Conservation (phyloP, 2,329 filamentous ascomycete species). For the Dichotomopilus funicola region DNA sequence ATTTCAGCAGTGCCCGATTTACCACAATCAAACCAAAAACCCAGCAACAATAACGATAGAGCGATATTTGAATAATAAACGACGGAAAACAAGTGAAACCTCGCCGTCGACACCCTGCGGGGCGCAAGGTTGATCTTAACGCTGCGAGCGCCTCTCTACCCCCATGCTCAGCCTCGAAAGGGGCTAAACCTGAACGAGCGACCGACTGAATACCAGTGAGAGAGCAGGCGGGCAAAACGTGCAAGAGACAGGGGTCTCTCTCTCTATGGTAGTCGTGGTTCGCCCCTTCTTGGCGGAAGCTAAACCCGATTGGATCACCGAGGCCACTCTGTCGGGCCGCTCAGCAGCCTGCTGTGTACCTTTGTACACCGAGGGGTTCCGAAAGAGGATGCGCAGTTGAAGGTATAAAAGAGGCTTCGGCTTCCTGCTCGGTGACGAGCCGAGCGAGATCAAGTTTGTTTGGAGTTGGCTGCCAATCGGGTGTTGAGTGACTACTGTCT, state of each 20-base stretch:
- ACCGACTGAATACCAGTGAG: slow-evolving; percentile 16
- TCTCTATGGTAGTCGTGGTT: background rate
- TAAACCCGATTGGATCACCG: slow-evolving; percentile 8
- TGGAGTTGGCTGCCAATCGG: background rate
- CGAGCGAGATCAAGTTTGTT: background rate
- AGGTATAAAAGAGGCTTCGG: background rate
- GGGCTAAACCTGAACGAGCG: slow-evolving; percentile 23
- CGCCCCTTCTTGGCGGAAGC: slow-evolving; percentile 6
- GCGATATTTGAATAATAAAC: too few species aligned
- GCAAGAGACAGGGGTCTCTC: slow-evolving; percentile 1
- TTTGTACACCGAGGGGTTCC: slow-evolving; percentile 9
- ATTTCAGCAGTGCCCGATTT: background rate
- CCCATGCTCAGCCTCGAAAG: slow-evolving; percentile 16
- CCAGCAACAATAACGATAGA: too few species aligned
- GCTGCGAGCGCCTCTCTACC: background rate
- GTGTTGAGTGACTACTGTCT: background rate
- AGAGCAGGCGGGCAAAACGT: slow-evolving; percentile 1
- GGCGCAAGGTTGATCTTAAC: slow-evolving; percentile 7
- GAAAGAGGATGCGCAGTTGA: background rate
- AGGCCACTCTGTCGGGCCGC: background rate
- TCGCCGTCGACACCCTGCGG: slow-evolving; percentile 2
- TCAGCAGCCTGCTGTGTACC: background rate
- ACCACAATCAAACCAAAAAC: background rate
- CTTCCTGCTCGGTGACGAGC: background rate
- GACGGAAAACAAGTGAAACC: background rate